These are phyloP conservation scores for Oidiodendron maius DNA, from an alignment of 495 filamentous ascomycete species.

Conservation along the genomic window DNA sequence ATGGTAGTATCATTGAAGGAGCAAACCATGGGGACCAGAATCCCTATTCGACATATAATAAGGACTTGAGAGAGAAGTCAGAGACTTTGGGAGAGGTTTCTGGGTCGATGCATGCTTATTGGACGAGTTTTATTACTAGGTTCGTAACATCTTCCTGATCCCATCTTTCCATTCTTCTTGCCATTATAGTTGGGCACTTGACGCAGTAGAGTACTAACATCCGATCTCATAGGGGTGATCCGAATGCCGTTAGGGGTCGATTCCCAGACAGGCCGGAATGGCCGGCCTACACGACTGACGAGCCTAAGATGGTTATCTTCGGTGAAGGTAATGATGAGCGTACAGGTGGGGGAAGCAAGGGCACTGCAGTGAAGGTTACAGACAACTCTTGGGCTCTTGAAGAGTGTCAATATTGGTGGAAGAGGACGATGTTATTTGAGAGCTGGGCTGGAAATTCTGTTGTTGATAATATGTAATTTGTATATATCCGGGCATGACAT, in stretches of 20 bases:
- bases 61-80: slow-evolving; percentile 30
- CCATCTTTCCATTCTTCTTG: neutral
- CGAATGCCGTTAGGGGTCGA: slow-evolving; percentile 31
- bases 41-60: slow-evolving; percentile 48
- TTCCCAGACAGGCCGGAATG: slow-evolving; percentile 10
- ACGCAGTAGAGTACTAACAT: no score
- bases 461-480: neutral
- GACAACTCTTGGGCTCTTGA: slow-evolving; percentile 37
- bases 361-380: slow-evolving; percentile 36
- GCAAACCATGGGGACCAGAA: slow-evolving; percentile 59
- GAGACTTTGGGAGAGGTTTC: slow-evolving; percentile 41
- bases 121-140: slow-evolving; percentile 47
- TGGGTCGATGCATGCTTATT: slow-evolving; percentile 47
- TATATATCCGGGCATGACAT: no score
- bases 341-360: slow-evolving; percentile 32
- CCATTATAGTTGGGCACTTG: no score
- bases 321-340: slow-evolving; percentile 58
- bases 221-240: slow-evolving; percentile 31
- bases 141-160: neutral
- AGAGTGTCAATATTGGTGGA: slow-evolving; percentile 55
- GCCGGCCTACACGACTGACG: slow-evolving; percentile 9
- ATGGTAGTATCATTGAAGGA: slow-evolving; percentile 36
- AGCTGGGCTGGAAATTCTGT: neutral
- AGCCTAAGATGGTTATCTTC: slow-evolving; percentile 40
- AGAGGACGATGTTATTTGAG: slow-evolving; percentile 12